Evolutionary conservation across 2,329 filamentous ascomycete genomes (phyloP).

Genomic region (Fusarium protoensiforme): DNA sequence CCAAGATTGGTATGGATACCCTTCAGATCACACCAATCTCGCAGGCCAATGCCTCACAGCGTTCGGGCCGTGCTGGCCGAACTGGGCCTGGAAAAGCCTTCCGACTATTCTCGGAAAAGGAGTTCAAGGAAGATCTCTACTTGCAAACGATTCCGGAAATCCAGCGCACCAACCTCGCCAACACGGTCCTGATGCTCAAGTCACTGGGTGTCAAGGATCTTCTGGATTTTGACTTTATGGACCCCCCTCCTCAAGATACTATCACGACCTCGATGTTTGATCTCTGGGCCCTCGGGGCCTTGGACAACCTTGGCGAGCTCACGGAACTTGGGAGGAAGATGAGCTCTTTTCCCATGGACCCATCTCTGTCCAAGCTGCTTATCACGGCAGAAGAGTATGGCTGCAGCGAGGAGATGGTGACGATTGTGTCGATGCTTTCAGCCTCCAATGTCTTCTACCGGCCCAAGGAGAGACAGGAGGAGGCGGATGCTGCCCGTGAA

Average conservation of each 20-base stretch:
- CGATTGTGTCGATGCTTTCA: constrained; percentile 97
- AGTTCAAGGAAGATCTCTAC: constrained; percentile 96
- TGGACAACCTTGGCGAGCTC: constrained; percentile 93
- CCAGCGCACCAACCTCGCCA: constrained; percentile 93
- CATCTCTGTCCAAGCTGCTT: constrained; percentile 91
- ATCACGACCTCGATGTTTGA: constrained; percentile 98
- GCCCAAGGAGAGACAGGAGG: constrained; percentile 95
- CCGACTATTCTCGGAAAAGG: constrained; percentile 91
- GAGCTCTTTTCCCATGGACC: constrained; percentile 99
- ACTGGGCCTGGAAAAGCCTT: constrained; percentile 97
- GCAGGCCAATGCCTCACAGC: constrained; percentile 93
- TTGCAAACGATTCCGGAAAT: constrained; percentile 98
- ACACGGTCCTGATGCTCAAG: constrained; percentile 93
- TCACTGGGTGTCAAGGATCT: constrained; percentile 94
- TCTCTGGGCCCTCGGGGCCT: constrained; percentile 92
- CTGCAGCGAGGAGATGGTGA: constrained; percentile 97
- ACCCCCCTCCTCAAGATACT: constrained; percentile 96
- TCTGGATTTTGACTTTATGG: constrained; percentile 98
- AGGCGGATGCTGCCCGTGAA: constrained; percentile 93
- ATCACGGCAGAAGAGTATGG: constrained; percentile 91
- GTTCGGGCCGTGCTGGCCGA: constrained; percentile 91
- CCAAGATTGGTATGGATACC: constrained; percentile 99
- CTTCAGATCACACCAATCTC: constrained; percentile 98
- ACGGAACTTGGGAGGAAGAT: constrained; percentile 89
- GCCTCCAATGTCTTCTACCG: constrained; percentile 97